phyloP scores from a whole-genome alignment of 2,329 filamentous ascomycete genomes.

The Aspergillus oerlinghausenensis region DNA sequence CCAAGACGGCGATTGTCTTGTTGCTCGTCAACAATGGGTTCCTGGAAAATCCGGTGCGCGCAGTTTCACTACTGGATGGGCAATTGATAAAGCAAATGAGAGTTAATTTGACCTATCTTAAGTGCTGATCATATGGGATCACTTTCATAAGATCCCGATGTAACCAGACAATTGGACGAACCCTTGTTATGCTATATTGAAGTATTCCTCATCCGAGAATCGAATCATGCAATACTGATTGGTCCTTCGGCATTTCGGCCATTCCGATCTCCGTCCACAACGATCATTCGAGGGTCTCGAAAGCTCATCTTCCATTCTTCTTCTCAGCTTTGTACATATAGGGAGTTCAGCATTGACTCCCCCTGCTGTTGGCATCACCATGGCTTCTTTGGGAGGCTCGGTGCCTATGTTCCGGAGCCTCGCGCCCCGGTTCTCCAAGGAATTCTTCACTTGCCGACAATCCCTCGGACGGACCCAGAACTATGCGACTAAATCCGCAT shows the following conservation, averaged over 20 bases:
- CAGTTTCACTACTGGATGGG: not conserved
- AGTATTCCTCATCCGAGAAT: not conserved
- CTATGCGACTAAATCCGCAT: constrained; percentile 24
- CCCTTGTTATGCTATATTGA: not conserved
- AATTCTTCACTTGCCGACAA: constrained; percentile 41
- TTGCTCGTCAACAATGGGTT: not conserved
- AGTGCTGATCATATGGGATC: not conserved
- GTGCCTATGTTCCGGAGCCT: constrained; percentile 30
- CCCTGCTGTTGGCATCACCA: constrained; percentile 13
- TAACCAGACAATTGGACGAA: not conserved
- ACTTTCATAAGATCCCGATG: not conserved
- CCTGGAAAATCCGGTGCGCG: not conserved
- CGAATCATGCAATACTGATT: constrained; percentile 18
- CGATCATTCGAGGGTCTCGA: not conserved
- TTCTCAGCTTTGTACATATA: not conserved
- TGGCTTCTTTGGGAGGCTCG: constrained; percentile 32
- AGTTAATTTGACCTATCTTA: not conserved
- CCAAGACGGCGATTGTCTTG: constrained; percentile 1
- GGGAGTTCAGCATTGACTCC: not conserved
- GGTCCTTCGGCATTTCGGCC: constrained; percentile 11
- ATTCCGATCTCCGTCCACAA: constrained; percentile 7
- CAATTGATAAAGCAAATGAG: not conserved
- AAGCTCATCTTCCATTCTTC: not conserved
- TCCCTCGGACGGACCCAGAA: constrained; percentile 30
- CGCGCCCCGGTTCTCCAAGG: constrained; percentile 33